These are phyloP conservation scores for Lentinula detonsa DNA, from an alignment of 768 basidiomycete genomes.

Conservation along the genomic window DNA sequence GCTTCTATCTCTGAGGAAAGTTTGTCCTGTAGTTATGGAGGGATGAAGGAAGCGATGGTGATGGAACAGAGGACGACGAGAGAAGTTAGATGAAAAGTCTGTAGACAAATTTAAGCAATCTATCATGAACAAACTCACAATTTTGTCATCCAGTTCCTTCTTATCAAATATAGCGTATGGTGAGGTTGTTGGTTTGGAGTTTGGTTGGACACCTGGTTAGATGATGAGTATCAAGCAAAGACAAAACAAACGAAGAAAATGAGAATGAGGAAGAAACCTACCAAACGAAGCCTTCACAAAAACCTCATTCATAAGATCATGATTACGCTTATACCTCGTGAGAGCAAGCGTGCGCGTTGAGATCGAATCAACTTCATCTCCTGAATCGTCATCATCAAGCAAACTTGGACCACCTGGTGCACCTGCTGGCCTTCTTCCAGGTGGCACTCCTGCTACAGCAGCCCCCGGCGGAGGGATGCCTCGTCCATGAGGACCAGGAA, in stretches of 20 bases:
- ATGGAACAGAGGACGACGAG: neutral
- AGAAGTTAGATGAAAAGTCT: neutral
- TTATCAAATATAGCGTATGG: conserved; percentile 61
- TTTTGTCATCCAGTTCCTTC: conserved; percentile 49
- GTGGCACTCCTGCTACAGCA: conserved; percentile 18
- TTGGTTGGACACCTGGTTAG: conserved; percentile 36
- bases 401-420: neutral
- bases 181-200: conserved; percentile 25
- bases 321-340: conserved; percentile 71
- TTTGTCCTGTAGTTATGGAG: conserved; percentile 34
- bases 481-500: neutral
- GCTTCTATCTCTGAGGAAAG: conserved; percentile 53
- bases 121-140: conserved; percentile 29
- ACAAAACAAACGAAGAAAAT: neutral
- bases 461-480: neutral
- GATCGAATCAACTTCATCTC: conserved; percentile 62
- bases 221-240: neutral
- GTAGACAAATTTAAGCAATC: no score
- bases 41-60: neutral
- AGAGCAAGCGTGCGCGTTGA: conserved; percentile 68
- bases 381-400: conserved; percentile 2
- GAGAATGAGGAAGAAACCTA: conserved; percentile 12
- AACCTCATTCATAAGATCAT: conserved; percentile 81
- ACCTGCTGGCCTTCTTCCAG: conserved; percentile 20
- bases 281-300: conserved; percentile 72